Conservation (phyloP, 371 early-diverging fungal genomes). For the Lichtheimia ramosa region DNA sequence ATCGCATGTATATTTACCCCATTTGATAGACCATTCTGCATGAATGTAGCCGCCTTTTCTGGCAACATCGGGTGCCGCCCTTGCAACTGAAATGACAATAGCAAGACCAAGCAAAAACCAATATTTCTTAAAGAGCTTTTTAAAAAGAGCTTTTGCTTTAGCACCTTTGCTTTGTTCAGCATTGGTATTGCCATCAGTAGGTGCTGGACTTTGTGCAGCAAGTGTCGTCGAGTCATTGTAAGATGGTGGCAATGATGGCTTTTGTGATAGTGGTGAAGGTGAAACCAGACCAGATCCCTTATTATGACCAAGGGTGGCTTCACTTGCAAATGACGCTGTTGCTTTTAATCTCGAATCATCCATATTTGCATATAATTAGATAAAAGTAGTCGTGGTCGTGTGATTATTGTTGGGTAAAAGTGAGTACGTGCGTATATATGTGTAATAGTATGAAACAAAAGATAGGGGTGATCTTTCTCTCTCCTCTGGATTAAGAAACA, state of each 20-base stretch:
- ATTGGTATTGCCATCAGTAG: slow-evolving; percentile 6
- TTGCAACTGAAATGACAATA: slow-evolving; percentile 58
- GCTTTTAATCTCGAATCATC: slow-evolving; percentile 17
- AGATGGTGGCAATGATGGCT: slow-evolving; percentile 12
- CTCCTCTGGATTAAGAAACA: not conserved
- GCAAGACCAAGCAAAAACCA: slow-evolving; percentile 62
- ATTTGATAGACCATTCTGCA: slow-evolving; percentile 64
- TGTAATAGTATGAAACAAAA: not conserved
- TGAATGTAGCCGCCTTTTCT: slow-evolving; percentile 57
- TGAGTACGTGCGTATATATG: not conserved
- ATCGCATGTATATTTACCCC: slow-evolving; percentile 34
- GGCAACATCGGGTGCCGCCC: slow-evolving; percentile 55
- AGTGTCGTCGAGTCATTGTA: slow-evolving; percentile 12
- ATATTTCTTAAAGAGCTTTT: slow-evolving; percentile 19
- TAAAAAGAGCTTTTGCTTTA: slow-evolving; percentile 10
- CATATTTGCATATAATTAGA: slow-evolving; percentile 2
- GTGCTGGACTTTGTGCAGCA: not conserved
- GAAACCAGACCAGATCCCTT: slow-evolving; percentile 2
- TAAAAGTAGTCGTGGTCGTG: no score
- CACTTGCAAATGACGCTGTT: slow-evolving; percentile 19
- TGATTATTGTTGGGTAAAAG: no score
- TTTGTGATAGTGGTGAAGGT: slow-evolving; percentile 16
- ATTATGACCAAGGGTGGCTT: slow-evolving; percentile 11
- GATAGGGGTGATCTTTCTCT: not conserved
- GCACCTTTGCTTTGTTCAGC: not conserved